Conservation (phyloP, 2,329 filamentous ascomycete genomes). For the Botrytis medusae region DNA sequence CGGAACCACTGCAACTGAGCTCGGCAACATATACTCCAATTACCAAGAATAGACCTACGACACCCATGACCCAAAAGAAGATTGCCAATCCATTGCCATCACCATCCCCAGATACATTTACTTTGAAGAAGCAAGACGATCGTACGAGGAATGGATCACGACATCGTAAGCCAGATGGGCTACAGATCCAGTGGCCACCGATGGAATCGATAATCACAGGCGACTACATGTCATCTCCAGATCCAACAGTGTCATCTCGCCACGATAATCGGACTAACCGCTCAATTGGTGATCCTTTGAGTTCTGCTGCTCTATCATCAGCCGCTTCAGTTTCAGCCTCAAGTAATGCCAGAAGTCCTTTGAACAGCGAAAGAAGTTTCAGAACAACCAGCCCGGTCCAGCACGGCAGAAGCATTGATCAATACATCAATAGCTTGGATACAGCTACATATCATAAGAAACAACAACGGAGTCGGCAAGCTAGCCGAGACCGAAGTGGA, state of each 20-base stretch:
- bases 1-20: slow-evolving; percentile 42
- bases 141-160: slow-evolving; percentile 68
- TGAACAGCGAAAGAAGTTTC: slow-evolving; percentile 48
- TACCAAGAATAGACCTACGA: slow-evolving; percentile 60
- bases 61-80: slow-evolving; percentile 59
- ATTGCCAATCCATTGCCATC: slow-evolving; percentile 63
- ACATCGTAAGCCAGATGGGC: slow-evolving; percentile 73
- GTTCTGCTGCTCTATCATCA: slow-evolving; percentile 45
- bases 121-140: slow-evolving; percentile 59
- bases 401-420: slow-evolving; percentile 68
- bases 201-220: slow-evolving; percentile 51
- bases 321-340: slow-evolving; percentile 57
- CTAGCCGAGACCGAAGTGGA: slow-evolving; percentile 45
- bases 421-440: slow-evolving; percentile 85
- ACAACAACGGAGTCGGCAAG: slow-evolving; percentile 49
- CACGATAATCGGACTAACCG: slow-evolving; percentile 44
- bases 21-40: slow-evolving; percentile 40
- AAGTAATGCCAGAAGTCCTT: slow-evolving; percentile 45
- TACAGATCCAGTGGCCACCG: slow-evolving; percentile 62
- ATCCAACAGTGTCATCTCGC: slow-evolving; percentile 53
- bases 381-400: slow-evolving; percentile 54
- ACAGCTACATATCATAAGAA: slow-evolving; percentile 65
- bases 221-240: slow-evolving; percentile 56
- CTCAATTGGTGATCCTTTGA: slow-evolving; percentile 32
- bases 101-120: slow-evolving; percentile 63